phyloP scores from a whole-genome alignment of 176 grass and related monocot genomes.

The Thalia dealbata region DNA sequence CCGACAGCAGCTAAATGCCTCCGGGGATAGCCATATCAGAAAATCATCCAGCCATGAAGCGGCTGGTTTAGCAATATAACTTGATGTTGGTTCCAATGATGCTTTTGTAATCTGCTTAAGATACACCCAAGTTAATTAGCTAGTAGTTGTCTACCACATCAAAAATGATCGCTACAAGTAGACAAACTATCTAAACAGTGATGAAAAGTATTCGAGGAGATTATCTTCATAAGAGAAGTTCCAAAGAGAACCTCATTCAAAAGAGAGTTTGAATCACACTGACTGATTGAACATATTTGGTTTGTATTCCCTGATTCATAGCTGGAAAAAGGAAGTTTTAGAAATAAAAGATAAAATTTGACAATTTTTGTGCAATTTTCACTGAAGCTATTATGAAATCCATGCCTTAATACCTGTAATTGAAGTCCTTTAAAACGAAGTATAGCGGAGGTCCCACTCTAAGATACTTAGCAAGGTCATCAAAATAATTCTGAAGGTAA shows the following conservation, averaged over 20 bases:
- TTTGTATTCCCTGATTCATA: slow-evolving; percentile 64
- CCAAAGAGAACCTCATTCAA: slow-evolving; percentile 58
- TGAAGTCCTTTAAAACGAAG: slow-evolving; percentile 95
- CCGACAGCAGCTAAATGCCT: slow-evolving; percentile 94
- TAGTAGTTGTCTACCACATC: background rate
- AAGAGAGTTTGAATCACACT: slow-evolving; percentile 84
- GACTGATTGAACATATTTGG: slow-evolving; percentile 89
- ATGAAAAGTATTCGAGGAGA: background rate
- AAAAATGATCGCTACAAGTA: background rate
- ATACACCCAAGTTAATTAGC: background rate
- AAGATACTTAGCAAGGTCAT: slow-evolving; percentile 75
- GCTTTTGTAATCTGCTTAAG: slow-evolving; percentile 69
- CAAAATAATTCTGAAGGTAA: slow-evolving; percentile 67
- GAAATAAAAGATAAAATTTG: background rate
- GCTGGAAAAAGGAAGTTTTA: slow-evolving; percentile 44
- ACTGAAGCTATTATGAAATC: background rate
- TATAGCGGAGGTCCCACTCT: slow-evolving; percentile 93
- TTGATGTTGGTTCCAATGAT: slow-evolving; percentile 57
- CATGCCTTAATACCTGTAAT: slow-evolving; percentile 54
- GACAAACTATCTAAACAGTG: background rate
- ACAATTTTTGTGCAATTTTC: background rate
- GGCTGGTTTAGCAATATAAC: slow-evolving; percentile 88
- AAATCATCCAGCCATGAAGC: slow-evolving; percentile 99
- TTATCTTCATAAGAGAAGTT: background rate
- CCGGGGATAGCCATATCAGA: slow-evolving; percentile 92